Evolutionary conservation across 2,329 filamentous ascomycete species (phyloP), one percentile per base, ranked within the genome.

Genomic region (Phialemoniopsis sp.): DNA sequence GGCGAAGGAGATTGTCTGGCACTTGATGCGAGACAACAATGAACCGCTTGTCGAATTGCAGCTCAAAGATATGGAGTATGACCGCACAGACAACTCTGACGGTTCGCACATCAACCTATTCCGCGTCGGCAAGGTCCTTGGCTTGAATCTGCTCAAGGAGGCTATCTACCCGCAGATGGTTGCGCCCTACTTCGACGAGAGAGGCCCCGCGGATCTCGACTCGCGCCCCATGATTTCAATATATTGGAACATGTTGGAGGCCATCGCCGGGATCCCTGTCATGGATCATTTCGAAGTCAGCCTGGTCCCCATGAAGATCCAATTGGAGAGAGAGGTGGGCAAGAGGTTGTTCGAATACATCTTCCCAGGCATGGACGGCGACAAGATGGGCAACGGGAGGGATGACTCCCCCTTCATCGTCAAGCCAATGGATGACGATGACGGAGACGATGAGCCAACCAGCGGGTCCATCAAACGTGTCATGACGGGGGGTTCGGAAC

Each of bases 211-310:
- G 6, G 21, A 26, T 26, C 47, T 69, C 13, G 73, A 79, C 34
- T 63, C 73, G n/a, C 67, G 77, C 34, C 88, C 89, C 55, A 97
- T 97, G 85, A 77, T 98, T 37, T 81, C 85, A 28, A 87, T 99
- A 12, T 93, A 95, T 58, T 98, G 94, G 89, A 83, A 96, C 58
- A 96, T 96, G 89, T 75, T 98, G 5, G 93, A 98, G 64, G 90
- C 93, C 8, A 96, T 98, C 59, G 93, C 91, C 29, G 93, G 93
- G 36, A 98, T 98, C 45, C 89, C 91, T 1, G 90, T 98, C 26
- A 88, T 98, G 72, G 91, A 97, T 51, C 87, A 94, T 53, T 98
- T 98, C 54, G 90, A 97, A 60, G 87, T 98, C 40, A 89, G 90
- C 40, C 68, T 98, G 15, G 90, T 94, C 59, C 94, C 93, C 1